Percentiles rank a stretch among this genome's conserved stretches.
These are phyloP conservation scores for Candida dajiaensis DNA, from an alignment of 805 yeast species.

Conservation along the genomic window DNA sequence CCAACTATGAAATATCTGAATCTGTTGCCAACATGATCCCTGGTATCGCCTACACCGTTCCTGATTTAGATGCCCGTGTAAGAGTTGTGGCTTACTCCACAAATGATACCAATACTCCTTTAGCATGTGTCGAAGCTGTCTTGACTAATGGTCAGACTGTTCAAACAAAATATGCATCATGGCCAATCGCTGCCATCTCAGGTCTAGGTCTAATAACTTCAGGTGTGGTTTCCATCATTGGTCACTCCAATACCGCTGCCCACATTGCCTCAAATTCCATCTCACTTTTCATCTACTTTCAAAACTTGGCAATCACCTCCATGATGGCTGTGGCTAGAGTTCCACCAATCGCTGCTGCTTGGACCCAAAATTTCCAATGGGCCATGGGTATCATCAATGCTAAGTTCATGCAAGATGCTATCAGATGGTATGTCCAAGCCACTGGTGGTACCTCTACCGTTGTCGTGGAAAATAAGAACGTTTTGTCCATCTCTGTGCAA, in stretches of 20 bases:
- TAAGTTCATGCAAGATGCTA: slow-evolving; percentile 75
- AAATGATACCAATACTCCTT: slow-evolving; percentile 40
- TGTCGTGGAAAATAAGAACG: slow-evolving; percentile 54
- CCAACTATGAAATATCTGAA: slow-evolving; percentile 38
- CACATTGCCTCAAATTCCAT: slow-evolving; percentile 84
- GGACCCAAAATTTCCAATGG: slow-evolving; percentile 93
- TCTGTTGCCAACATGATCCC: slow-evolving; percentile 56
- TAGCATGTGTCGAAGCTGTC: slow-evolving; percentile 91
- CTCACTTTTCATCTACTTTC: slow-evolving; percentile 81
- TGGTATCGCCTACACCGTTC: slow-evolving; percentile 79
- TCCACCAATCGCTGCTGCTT: slow-evolving; percentile 89
- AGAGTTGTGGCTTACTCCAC: slow-evolving; percentile 58
- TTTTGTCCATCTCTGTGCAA: slow-evolving; percentile 82
- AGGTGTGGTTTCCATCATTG: slow-evolving; percentile 78
- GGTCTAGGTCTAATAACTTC: slow-evolving; percentile 82
- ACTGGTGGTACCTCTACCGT: slow-evolving; percentile 88
- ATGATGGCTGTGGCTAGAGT: slow-evolving; percentile 82
- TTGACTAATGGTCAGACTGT: slow-evolving; percentile 90
- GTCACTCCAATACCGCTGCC: slow-evolving; percentile 85
- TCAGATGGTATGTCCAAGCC: slow-evolving; percentile 79
- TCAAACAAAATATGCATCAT: slow-evolving; percentile 83
- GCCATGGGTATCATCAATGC: slow-evolving; percentile 85
- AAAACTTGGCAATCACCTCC: slow-evolving; percentile 74
- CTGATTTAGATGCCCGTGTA: slow-evolving; percentile 91
- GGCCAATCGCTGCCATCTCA: slow-evolving; percentile 91